Evolutionary conservation across 441 rosid genomes (phyloP).

Genomic region (Macaranga tanarius): DNA sequence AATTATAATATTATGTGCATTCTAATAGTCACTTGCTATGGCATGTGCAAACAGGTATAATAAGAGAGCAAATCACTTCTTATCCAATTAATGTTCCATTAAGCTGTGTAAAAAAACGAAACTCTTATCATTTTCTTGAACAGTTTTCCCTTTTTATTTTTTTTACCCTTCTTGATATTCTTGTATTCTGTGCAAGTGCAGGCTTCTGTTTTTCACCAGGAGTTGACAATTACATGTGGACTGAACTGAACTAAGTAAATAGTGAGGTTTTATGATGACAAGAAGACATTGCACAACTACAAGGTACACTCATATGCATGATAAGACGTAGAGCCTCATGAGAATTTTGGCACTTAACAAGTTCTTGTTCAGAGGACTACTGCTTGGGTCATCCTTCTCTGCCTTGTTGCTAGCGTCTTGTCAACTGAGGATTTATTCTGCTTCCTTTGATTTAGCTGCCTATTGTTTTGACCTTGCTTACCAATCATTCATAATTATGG

Average conservation of each 20-base stretch:
- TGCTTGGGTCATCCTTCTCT: background rate
- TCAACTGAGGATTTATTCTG: background rate
- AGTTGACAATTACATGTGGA: background rate
- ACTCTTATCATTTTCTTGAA: background rate
- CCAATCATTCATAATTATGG: background rate
- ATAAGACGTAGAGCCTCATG: background rate
- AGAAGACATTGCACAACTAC: background rate
- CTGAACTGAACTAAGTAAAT: background rate
- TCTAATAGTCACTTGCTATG: background rate
- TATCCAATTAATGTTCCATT: background rate
- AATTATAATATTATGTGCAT: background rate
- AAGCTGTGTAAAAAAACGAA: background rate
- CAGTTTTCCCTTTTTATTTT: background rate
- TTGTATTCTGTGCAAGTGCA: background rate
- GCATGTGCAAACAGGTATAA: background rate
- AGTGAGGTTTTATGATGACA: background rate
- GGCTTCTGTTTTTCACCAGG: background rate
- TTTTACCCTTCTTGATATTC: background rate
- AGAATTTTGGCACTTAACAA: background rate
- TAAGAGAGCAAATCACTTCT: background rate
- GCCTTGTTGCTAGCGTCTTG: background rate
- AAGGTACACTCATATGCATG: background rate
- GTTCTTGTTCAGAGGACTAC: background rate
- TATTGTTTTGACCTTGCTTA: background rate
- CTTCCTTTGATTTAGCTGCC: background rate